phyloP scores from a whole-genome alignment of 1,284 basidiomycete species.

The Albatrellus sp. region DNA sequence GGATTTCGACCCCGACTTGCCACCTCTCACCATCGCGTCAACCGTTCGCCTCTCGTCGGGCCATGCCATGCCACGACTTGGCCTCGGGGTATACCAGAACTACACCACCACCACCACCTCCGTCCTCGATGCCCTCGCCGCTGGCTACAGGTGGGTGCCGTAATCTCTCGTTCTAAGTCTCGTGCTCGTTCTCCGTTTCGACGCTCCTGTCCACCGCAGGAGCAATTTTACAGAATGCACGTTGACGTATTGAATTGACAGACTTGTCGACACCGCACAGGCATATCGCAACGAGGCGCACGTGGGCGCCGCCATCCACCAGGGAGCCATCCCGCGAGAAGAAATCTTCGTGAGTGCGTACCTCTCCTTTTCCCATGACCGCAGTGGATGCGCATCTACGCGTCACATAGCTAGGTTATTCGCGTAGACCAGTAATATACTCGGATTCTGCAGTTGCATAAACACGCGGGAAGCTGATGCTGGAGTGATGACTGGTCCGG shows the following conservation, averaged over 20 bases:
- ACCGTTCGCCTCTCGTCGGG: constrained; percentile 20
- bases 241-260: constrained; percentile 12
- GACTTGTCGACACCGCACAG: constrained; percentile 64
- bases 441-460: too few species aligned
- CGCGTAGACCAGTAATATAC: neutral
- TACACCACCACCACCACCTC: constrained; percentile 38
- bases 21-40: too few species aligned
- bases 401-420: too few species aligned
- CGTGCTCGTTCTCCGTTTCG: neutral
- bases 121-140: constrained; percentile 53
- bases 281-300: constrained; percentile 66
- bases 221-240: neutral
- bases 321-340: constrained; percentile 36
- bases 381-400: too few species aligned
- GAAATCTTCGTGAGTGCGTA: constrained; percentile 60
- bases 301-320: constrained; percentile 44
- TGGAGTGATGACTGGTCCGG: too few species aligned
- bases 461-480: too few species aligned
- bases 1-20: too few species aligned
- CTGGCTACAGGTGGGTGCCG: constrained; percentile 53
- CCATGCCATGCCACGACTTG: constrained; percentile 54
- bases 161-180: too few species aligned
- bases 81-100: constrained; percentile 76
- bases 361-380: neutral
- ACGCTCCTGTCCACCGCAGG: neutral